These are phyloP conservation scores for Cadophora sp. DNA, from an alignment of 2,329 filamentous ascomycete genomes.

Conservation along the genomic window DNA sequence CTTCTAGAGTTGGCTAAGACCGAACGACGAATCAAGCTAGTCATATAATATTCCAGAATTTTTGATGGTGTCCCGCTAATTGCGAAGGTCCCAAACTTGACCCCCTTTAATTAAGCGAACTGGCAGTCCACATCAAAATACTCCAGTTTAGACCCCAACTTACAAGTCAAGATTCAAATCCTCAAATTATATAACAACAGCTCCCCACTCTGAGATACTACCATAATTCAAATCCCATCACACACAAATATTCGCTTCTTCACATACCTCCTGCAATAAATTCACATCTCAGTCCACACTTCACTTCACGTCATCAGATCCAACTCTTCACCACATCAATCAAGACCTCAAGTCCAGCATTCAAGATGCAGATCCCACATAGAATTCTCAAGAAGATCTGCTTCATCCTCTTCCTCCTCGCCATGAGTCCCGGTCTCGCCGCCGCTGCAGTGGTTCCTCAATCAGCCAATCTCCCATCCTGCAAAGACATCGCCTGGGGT, in stretches of 20 bases:
- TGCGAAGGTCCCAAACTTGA: not conserved
- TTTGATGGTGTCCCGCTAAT: not conserved
- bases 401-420: not conserved
- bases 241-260: not conserved
- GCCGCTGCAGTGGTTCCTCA: not conserved
- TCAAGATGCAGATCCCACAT: not conserved
- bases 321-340: not conserved
- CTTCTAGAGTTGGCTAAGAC: no score
- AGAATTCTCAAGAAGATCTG: not conserved
- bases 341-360: not conserved
- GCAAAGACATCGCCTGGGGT: constrained; percentile 9
- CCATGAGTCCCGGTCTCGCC: not conserved
- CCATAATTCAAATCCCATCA: not conserved
- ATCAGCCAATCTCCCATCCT: not conserved
- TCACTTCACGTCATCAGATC: not conserved
- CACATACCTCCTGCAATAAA: not conserved
- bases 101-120: not conserved
- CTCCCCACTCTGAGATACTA: not conserved
- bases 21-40: no score
- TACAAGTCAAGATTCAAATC: not conserved
- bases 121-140: not conserved
- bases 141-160: not conserved
- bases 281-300: not conserved
- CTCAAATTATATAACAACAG: not conserved
- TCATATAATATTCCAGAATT: no score